Percentiles rank a stretch among this genome's conserved stretches.
Evolutionary conservation across 1,284 basidiomycete genomes (phyloP).

Genomic region (Trichosporon faecale): DNA sequence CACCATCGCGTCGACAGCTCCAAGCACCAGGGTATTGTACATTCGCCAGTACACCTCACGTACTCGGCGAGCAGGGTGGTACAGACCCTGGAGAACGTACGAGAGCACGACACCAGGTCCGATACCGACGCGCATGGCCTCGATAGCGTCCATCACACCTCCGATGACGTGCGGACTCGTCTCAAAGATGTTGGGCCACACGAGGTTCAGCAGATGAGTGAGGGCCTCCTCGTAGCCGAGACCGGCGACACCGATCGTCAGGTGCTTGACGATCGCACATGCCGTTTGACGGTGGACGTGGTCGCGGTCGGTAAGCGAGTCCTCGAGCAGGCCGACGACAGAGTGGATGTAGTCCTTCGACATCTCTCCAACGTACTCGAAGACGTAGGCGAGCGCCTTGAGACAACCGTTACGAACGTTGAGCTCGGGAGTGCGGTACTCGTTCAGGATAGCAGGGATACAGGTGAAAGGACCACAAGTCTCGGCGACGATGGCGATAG

Average conservation of each 20-base stretch:
- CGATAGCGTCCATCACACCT: conserved; percentile 92
- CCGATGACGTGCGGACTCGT: conserved; percentile 97
- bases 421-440: conserved; percentile 95
- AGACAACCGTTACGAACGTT: conserved; percentile 99
- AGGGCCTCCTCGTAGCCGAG: conserved; percentile 97
- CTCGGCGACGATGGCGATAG: conserved; percentile 93
- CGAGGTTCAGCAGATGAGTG: conserved; percentile 94
- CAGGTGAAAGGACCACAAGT: conserved; percentile 99
- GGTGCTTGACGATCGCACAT: conserved; percentile 97
- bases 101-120: conserved; percentile 87
- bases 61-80: conserved; percentile 94
- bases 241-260: conserved; percentile 94
- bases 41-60: conserved; percentile 92
- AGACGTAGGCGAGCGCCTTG: conserved; percentile 96
- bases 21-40: conserved; percentile 82
- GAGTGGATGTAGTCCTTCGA: conserved; percentile 98
- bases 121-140: conserved; percentile 91
- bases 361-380: conserved; percentile 99
- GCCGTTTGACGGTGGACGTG: conserved; percentile 98
- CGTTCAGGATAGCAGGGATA: conserved; percentile 97
- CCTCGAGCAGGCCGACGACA: conserved; percentile 95
- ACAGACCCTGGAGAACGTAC: conserved; percentile 78
- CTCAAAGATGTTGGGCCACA: conserved; percentile 99
- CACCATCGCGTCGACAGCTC: conserved; percentile 83
- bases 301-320: conserved; percentile 95